A percentile compares a stretch with the other conserved stretches of the same genome.
Conservation (phyloP, 805 yeast genomes). For the Yarrowia bubula region DNA sequence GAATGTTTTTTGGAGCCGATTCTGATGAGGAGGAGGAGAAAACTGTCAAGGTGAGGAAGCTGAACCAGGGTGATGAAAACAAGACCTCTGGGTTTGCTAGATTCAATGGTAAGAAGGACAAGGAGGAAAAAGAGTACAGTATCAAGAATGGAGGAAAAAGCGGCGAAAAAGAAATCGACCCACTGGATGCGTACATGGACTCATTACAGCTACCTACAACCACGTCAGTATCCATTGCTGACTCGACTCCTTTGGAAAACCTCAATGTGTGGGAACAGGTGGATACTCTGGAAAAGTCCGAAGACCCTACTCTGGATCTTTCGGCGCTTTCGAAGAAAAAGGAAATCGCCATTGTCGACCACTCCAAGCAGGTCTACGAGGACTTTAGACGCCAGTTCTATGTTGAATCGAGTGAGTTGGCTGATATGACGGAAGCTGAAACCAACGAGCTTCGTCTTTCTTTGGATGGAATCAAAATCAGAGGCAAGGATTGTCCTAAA, state of each 20-base stretch:
- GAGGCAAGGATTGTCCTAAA: slow-evolving; percentile 55
- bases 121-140: not conserved
- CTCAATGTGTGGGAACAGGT: slow-evolving; percentile 32
- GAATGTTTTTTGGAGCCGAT: slow-evolving; percentile 1
- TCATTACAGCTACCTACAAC: slow-evolving; percentile 28
- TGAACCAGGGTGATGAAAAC: not conserved
- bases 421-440: slow-evolving; percentile 51
- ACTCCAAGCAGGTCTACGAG: slow-evolving; percentile 46
- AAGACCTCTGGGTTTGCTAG: no score
- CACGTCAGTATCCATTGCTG: slow-evolving; percentile 29
- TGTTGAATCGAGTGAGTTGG: slow-evolving; percentile 55
- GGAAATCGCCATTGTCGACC: slow-evolving; percentile 50
- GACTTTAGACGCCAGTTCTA: slow-evolving; percentile 65
- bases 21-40: slow-evolving; percentile 13
- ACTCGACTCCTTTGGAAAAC: slow-evolving; percentile 18
- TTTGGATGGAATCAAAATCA: slow-evolving; percentile 64
- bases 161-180: slow-evolving; percentile 45
- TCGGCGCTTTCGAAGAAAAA: slow-evolving; percentile 44
- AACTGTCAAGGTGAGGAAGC: not conserved
- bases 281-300: slow-evolving; percentile 36
- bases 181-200: slow-evolving; percentile 50
- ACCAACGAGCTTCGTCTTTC: slow-evolving; percentile 52
- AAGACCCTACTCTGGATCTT: slow-evolving; percentile 38
- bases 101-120: slow-evolving; percentile 2
- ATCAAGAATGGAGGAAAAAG: not conserved